These are phyloP conservation scores for Hortiboletus campestris DNA, from an alignment of 768 basidiomycete genomes.

Conservation along the genomic window DNA sequence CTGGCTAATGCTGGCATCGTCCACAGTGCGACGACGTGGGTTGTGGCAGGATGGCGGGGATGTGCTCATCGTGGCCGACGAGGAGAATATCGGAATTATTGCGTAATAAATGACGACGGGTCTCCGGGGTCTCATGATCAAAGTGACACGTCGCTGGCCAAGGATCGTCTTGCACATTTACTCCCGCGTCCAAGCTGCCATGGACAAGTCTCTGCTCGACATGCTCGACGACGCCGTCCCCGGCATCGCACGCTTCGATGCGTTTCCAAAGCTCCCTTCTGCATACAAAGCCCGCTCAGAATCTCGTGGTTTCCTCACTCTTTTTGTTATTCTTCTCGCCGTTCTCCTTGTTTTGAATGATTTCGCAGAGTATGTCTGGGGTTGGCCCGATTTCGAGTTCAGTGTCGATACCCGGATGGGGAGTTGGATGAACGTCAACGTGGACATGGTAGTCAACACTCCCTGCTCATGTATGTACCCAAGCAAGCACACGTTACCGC, in stretches of 20 bases:
- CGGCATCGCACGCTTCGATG: constrained; percentile 70
- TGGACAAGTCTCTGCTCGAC: constrained; percentile 44
- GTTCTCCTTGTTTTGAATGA: constrained; percentile 83
- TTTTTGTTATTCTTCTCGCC: constrained; percentile 65
- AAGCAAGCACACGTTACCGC: not conserved
- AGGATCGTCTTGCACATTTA: too few species aligned
- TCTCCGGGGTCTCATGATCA: constrained; percentile 17
- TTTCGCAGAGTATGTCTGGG: constrained; percentile 87
- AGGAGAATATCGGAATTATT: constrained; percentile 11
- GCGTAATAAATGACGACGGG: constrained; percentile 13
- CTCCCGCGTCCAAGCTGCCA: not conserved
- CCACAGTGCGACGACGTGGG: not conserved
- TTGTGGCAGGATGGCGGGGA: too few species aligned
- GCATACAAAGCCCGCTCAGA: constrained; percentile 80
- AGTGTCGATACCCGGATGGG: constrained; percentile 67
- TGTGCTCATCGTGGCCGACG: constrained; percentile 23
- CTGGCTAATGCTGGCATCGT: too few species aligned
- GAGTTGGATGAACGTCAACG: constrained; percentile 77
- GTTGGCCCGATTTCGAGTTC: constrained; percentile 90
- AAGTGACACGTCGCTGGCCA: constrained; percentile 11
- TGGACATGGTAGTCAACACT: constrained; percentile 92
- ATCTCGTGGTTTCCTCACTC: constrained; percentile 77
- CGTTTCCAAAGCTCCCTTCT: constrained; percentile 81
- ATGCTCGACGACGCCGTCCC: constrained; percentile 63
- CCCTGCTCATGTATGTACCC: constrained; percentile 82